Evolutionary conservation across 495 filamentous ascomycete species (phyloP), one percentile per base, ranked within the genome.

Genomic region (Neurospora sp.): DNA sequence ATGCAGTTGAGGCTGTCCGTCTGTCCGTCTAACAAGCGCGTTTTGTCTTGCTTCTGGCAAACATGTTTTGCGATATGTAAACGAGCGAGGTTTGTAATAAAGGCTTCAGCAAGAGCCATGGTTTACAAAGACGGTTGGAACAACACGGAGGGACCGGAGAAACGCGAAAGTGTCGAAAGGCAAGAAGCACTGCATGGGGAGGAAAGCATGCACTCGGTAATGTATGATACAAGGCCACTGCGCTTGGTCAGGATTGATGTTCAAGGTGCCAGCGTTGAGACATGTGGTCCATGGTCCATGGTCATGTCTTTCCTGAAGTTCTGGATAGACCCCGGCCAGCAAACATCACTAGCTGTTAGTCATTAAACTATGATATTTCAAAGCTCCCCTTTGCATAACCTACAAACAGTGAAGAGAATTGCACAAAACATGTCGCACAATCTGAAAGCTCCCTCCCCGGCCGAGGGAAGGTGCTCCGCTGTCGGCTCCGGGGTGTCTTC

Each of bases 221-320:
- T 59, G 20, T 27, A 22, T 53, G 18, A 18, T 68, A 0, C 18
- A 31, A 46, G 72, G 69, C 35, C 69, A 59, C 35, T 68, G 38
- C 68, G 35, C 39, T 48, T n/a, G 22, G 22, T 71, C 68, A 35
- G 16, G 4, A 4, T 4, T 44, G 72, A 39, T 37, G 27, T 39
- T 42, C 40, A 46, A 61, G 38, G 20, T 68, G 39, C 35, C 40
- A 14, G 5, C 10, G n/a, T 14, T 10, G 70, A 20, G 5, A 61
- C 22, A 38, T 35, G 35, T 37, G 5, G 35, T 37, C 5, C 18
- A 61, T 68, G 12, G 35, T 37, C 20, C 10, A 42, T 27, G 40
- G 39, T 40, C 16, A 39, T 71, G 27, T 68, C 61, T 53, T 38
- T 71, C 39, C 39, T 31, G 11, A 74, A 65, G 70, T 61, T 74